Evolutionary conservation across 1,139 yeast species (phyloP), one percentile per base, ranked within the genome.

Genomic region (Candida tetrigidarum): DNA sequence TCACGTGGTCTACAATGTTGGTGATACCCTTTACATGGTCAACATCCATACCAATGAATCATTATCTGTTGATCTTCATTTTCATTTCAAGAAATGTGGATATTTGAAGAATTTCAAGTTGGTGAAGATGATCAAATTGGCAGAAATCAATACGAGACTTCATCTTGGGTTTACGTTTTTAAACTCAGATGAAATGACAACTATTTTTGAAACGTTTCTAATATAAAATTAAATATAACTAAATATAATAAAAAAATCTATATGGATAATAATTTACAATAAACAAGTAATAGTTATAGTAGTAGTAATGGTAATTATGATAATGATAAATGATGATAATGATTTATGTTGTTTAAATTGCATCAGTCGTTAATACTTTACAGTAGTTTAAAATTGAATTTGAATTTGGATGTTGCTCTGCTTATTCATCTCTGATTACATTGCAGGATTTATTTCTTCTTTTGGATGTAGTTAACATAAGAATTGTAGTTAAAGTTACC

Each of bases 401-500:
- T 35, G 20, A 18, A 12, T 23, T 22, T 23, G 15, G n/a, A 33
- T 12, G 10, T 22, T 23, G n/a, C 5, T 3, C 14, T 12, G 14
- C 8, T 12, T 12, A 8, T 28, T 12, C 15, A 5, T 20, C 27
- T 23, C 18, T 36, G n/a, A n/a, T n/a, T n/a, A n/a, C n/a, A n/a
- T n/a, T n/a, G n/a, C n/a, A n/a, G n/a, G n/a, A 16, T 15, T 20
- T 39, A 25, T 23, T 30, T 25, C 30, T 37, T 53, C 41, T 66
- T 67, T 48, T 69, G 69, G 49, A 78, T 73, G 55, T 75, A 81
- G 56, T 73, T 73, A 51, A 67, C 60, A 60, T 83, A 82, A 39
- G 81, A 75, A 41, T 67, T 66, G 53, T 71, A 70, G 58, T 79
- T 74, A 64, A 83, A 82, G 58, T 73, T 73, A 37, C 83, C 79